Evolutionary conservation across 371 early-diverging fungal species (phyloP).

Genomic region (Catenaria anguillulae): DNA sequence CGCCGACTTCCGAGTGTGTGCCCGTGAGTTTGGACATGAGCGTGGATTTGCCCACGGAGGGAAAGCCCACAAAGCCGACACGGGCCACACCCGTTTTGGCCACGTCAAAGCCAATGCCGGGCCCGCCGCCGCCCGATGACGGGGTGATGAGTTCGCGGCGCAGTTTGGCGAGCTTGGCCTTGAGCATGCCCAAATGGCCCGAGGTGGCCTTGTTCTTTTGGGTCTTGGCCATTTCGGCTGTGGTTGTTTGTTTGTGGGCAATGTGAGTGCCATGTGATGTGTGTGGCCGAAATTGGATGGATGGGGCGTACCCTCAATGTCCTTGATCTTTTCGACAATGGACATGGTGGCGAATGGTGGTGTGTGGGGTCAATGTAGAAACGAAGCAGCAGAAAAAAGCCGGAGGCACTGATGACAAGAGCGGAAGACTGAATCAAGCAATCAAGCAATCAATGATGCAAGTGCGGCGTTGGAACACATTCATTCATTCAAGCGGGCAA

Average conservation of each 20-base stretch:
- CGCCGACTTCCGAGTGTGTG: constrained; percentile 83
- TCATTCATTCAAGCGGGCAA: too few species aligned
- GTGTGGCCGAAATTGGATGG: neutral
- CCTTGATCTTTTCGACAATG: constrained; percentile 58
- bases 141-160: constrained; percentile 89
- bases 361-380: neutral
- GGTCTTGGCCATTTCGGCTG: constrained; percentile 75
- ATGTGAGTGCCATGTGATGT: neutral
- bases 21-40: constrained; percentile 91
- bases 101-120: constrained; percentile 92
- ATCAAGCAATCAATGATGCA: too few species aligned
- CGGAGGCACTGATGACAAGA: too few species aligned
- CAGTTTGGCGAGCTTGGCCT: constrained; percentile 90
- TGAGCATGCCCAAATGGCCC: constrained; percentile 91
- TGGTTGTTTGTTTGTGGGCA: constrained; percentile 13
- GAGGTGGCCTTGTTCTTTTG: constrained; percentile 75
- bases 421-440: too few species aligned
- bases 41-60: constrained; percentile 99
- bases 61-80: constrained; percentile 52
- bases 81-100: constrained; percentile 14
- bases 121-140: constrained; percentile 57
- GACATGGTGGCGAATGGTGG: constrained; percentile 24
- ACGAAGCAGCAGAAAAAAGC: too few species aligned
- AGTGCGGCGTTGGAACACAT: too few species aligned
- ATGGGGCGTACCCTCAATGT: constrained; percentile 50